Conservation (phyloP, 1,139 yeast species). For the Kurtzmaniella quercitrusa region DNA sequence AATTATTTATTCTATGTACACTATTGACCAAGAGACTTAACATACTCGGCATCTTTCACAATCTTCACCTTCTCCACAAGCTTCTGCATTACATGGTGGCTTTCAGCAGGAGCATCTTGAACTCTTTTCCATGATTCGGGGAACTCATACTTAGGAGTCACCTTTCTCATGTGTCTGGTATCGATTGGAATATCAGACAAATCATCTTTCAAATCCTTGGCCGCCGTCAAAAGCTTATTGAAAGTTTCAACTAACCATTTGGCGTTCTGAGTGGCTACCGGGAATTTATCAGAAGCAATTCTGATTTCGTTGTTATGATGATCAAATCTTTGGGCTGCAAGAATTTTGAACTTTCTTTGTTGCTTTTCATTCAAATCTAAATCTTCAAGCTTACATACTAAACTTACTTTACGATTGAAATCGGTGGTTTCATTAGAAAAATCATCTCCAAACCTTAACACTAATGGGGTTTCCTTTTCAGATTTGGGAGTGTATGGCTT, state of each 20-base stretch:
- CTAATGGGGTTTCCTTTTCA: conserved; percentile 48
- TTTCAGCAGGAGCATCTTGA: conserved; percentile 50
- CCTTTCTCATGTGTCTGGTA: conserved; percentile 55
- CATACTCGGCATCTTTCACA: conserved; percentile 30
- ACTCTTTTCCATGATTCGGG: conserved; percentile 89
- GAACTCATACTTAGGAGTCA: conserved; percentile 44
- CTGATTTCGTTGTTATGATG: conserved; percentile 53
- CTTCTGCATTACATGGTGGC: conserved; percentile 27
- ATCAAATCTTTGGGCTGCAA: conserved; percentile 79
- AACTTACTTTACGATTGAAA: conserved; percentile 64
- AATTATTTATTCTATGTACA: conserved; percentile 4
- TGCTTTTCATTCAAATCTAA: conserved; percentile 51
- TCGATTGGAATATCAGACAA: conserved; percentile 82
- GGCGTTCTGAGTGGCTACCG: conserved; percentile 84
- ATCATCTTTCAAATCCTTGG: conserved; percentile 61
- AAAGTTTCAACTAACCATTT: conserved; percentile 65
- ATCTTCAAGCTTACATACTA: conserved; percentile 50
- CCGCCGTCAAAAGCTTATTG: conserved; percentile 54
- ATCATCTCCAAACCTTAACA: conserved; percentile 68
- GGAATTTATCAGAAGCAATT: conserved; percentile 59
- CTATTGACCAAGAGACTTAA: conserved; percentile 23
- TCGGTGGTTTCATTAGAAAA: conserved; percentile 68
- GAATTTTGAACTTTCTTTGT: conserved; percentile 69
- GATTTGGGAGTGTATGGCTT: conserved; percentile 51
- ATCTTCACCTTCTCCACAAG: conserved; percentile 32